Percentiles rank a stretch among this genome's conserved stretches.
Evolutionary conservation across 2,329 filamentous ascomycete genomes (phyloP).

Genomic region (Dactylellina leptospora): DNA sequence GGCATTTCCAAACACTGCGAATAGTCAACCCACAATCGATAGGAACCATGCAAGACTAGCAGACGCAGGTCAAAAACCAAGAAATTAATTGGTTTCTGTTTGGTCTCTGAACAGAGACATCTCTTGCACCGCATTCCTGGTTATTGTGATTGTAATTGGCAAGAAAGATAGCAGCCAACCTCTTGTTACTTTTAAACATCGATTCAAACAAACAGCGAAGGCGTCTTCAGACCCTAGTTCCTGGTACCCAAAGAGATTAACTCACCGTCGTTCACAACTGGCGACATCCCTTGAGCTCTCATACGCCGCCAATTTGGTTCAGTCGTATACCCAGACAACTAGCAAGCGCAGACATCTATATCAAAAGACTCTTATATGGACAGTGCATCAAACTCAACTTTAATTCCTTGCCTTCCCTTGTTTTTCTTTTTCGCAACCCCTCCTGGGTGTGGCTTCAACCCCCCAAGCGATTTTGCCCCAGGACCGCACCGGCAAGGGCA

Average conservation of each 20-base stretch:
- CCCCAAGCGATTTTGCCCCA: constrained; percentile 44
- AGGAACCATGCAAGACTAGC: constrained; percentile 24
- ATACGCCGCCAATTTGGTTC: constrained; percentile 38
- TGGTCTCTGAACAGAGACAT: constrained; percentile 20
- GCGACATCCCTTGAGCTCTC: constrained; percentile 35
- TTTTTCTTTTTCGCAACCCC: constrained; percentile 16
- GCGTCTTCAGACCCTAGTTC: constrained; percentile 31
- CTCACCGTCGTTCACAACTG: constrained; percentile 22
- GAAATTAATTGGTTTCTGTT: constrained; percentile 27
- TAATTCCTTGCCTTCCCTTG: constrained; percentile 37
- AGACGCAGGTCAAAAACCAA: constrained; percentile 7
- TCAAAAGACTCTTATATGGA: constrained; percentile 14
- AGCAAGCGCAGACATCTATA: constrained; percentile 32
- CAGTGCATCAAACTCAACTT: constrained; percentile 48
- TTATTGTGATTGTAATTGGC: constrained; percentile 27
- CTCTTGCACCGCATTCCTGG: constrained; percentile 37
- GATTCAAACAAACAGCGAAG: constrained; percentile 4
- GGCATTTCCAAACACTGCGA: not conserved
- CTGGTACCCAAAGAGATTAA: constrained; percentile 40
- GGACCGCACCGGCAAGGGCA: constrained; percentile 26
- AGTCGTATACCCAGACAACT: constrained; percentile 16
- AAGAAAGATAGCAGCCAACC: constrained; percentile 20
- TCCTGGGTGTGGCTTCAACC: constrained; percentile 46
- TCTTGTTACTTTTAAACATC: not conserved
- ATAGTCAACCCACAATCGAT: constrained; percentile 11